phyloP scores from a whole-genome alignment of 495 filamentous ascomycete species.

The Barbatosphaeria neglecta region DNA sequence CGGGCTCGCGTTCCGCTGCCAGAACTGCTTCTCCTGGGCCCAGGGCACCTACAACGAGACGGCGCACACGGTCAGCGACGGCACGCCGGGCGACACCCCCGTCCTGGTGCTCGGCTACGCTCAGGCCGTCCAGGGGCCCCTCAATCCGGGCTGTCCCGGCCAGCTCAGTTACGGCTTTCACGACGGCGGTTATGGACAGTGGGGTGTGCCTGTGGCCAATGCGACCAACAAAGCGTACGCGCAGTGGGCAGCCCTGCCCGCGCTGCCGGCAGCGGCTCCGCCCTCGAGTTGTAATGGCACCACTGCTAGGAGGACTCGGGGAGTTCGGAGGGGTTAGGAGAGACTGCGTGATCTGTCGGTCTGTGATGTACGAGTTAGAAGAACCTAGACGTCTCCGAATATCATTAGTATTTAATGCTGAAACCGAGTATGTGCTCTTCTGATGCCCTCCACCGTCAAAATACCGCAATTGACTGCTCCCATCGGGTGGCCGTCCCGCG shows the following conservation, averaged over 20 bases:
- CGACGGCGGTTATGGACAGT: conserved; percentile 1
- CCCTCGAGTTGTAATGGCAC: background rate
- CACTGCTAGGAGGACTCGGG: too few relatives aligned
- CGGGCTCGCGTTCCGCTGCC: conserved; percentile 45
- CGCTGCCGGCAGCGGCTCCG: background rate
- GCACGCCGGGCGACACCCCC: background rate
- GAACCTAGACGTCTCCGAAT: too few relatives aligned
- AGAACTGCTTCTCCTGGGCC: conserved; percentile 42
- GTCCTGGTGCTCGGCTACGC: conserved; percentile 9
- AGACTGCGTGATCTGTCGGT: too few relatives aligned
- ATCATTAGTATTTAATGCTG: too few relatives aligned
- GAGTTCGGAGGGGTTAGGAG: too few relatives aligned
- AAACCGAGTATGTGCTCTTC: too few relatives aligned
- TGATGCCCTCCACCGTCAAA: too few relatives aligned
- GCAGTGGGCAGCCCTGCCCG: background rate
- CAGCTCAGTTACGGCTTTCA: background rate
- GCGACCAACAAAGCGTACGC: background rate
- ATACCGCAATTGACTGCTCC: too few relatives aligned
- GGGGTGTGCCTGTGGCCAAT: background rate
- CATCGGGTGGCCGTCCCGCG: too few relatives aligned
- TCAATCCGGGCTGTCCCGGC: background rate
- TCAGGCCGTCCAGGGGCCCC: background rate
- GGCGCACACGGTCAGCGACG: conserved; percentile 3
- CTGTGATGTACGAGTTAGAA: too few relatives aligned
- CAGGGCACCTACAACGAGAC: conserved; percentile 1